Base-by-base conservation (phyloP, 192 early-diverging fungal genomes). In the Gonapodya prolifera region DNA sequence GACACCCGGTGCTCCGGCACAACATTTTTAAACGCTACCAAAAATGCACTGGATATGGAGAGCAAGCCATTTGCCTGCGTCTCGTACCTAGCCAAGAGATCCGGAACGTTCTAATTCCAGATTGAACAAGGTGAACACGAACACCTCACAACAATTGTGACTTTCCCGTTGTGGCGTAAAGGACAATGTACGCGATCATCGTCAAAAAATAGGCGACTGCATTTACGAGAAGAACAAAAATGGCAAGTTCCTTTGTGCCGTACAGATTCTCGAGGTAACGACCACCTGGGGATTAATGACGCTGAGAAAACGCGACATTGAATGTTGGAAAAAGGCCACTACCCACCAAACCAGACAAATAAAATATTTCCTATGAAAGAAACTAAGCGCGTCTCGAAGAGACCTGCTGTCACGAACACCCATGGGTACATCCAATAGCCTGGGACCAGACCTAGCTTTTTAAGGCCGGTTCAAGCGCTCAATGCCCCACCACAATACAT, bases 21-120 rank as follows among this genome's bases (percentile, higher is more conserved):
- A 2, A 94, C 79, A 76, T 95, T 91, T 80, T 96, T 96, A 81
- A 96, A 94, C 17, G 92, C 92, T 31, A 96, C 92, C 0, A 94
- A 80, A 69, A 95, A 93, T 61, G 87, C 93, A 34, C 87, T 84
- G 17, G 94, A 77, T 1, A 96, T 80, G 33, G 82, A 91, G 33
- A 87, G 83, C 82, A 95, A 80, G 1, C 96, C 96, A 80, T 90
- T 86, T 45, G 92, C 87, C 69, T 89, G 83, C 0, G 83, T 85
- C 1, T 81, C 80, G 77, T 87, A 91, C 32, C 88, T 90, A 69
- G 34, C 30, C 29, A 35, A 36, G 31, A 34, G 0, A 73, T 16
- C 31, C 8, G 69, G 30, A 36, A 36, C 69, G 75, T 73, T 74
- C 35, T 74, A 77, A 31, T 81, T 18, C 34, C 77, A 69, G 70